These are phyloP conservation scores for Voacanga thouarsii DNA, from an alignment of 257 asterid genomes.

Conservation along the genomic window DNA sequence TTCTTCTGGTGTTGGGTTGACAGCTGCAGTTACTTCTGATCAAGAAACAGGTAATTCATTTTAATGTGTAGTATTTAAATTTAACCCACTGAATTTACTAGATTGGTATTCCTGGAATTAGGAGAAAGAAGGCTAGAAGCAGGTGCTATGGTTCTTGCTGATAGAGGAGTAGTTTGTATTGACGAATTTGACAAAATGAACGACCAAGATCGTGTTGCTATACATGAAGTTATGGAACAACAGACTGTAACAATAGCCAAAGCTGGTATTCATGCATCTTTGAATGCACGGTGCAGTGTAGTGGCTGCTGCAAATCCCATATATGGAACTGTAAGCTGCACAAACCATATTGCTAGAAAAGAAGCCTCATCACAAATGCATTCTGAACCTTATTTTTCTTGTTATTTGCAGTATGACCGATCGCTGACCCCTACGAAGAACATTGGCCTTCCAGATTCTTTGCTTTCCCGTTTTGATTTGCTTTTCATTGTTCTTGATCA, in stretches of 20 bases:
- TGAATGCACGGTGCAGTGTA: conserved; percentile 98
- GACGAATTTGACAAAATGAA: conserved; percentile 98
- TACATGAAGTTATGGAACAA: conserved; percentile 99
- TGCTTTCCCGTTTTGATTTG: conserved; percentile 96
- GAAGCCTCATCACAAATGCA: neutral
- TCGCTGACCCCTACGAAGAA: conserved; percentile 93
- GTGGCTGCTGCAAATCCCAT: conserved; percentile 99
- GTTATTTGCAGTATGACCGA: conserved; percentile 74
- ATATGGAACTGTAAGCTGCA: conserved; percentile 86
- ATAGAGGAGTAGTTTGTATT: conserved; percentile 92
- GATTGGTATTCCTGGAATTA: conserved; percentile 22
- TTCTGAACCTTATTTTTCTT: conserved; percentile 9
- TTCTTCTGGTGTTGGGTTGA: conserved; percentile 97
- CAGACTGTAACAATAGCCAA: conserved; percentile 98
- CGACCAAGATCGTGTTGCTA: conserved; percentile 97
- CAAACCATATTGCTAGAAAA: conserved; percentile 6
- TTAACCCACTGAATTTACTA: conserved; percentile 10
- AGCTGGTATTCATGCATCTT: conserved; percentile 97
- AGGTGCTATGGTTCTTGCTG: conserved; percentile 99
- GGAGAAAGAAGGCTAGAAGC: conserved; percentile 96
- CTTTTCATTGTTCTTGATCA: conserved; percentile 96
- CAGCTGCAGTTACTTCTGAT: conserved; percentile 98
- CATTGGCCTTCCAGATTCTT: conserved; percentile 96
- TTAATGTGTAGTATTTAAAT: conserved; percentile 1
- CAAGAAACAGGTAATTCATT: conserved; percentile 80